Base-by-base conservation (phyloP, 2,329 filamentous ascomycete species). In the Cladophialophora exuberans region DNA sequence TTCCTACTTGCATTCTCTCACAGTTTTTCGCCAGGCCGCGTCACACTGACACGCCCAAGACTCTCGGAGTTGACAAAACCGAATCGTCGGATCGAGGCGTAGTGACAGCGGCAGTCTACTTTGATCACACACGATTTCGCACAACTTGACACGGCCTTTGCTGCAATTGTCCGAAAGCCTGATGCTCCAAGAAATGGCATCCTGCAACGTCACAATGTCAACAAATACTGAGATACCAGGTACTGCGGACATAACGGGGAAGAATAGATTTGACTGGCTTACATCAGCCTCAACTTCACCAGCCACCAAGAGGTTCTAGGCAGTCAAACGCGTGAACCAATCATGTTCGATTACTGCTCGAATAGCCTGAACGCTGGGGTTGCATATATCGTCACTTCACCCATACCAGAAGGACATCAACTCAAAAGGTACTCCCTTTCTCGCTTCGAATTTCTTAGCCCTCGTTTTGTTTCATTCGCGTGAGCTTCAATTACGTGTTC, bases 81-180 rank as follows among this genome's bases (percentile, higher is more conserved):
- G 36, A 41, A 28, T 36, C 23, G 39, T 54, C 53, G 57, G 57
- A 52, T 43, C 47, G 28, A 49, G 54, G 42, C 50, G 30, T 41
- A 51, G 54, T 48, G 52, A 52, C 53, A 17, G 31, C 54, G 44
- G 57, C 15, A 57, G 30, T 17, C 22, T 51, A 46, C 52, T 33
- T 43, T 30, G n/a, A 13, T 51, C 45, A 39, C 25, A 44, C 41
- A 51, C 35, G n/a, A 42, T 31, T 53, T 52, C 52, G 57, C 53
- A 54, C 53, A 31, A 60, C 57, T 43, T 60, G 57, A 60, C 47
- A 52, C 46, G 43, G 54, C 54, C 45, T 42, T 22, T 56, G 54
- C 35, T 52, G 46, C 45, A 58, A 47, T 4, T 30, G 18, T 28
- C 36, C n/a, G 48, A 26, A 13, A 4, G 25, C 4, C 20, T 18